These are phyloP conservation scores for Phytophthora palmivora DNA, from an alignment of 352 stramenopile genomes.

Conservation along the genomic window DNA sequence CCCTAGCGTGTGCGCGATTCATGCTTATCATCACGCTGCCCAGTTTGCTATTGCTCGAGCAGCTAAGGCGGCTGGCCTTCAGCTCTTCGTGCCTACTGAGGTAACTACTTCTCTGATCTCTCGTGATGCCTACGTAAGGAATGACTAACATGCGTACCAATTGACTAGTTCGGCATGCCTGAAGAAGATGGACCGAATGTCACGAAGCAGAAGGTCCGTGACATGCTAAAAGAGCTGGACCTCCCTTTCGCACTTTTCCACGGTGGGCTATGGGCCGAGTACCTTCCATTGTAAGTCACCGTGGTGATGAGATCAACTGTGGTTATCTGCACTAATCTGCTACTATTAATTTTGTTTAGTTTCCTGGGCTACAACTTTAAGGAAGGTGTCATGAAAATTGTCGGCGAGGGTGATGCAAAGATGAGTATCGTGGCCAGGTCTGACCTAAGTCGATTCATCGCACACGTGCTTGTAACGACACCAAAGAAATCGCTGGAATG, in stretches of 20 bases:
- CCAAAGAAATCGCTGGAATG: conserved; percentile 23
- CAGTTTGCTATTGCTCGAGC: conserved; percentile 21
- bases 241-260: conserved; percentile 34
- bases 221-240: conserved; percentile 34
- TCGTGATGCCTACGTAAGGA: no score
- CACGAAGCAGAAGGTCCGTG: conserved; percentile 28
- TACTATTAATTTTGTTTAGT: not conserved
- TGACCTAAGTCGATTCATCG: conserved; percentile 33
- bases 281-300: not conserved
- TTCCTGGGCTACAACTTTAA: conserved; percentile 32
- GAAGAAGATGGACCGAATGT: conserved; percentile 24
- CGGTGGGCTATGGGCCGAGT: conserved; percentile 29
- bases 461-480: conserved; percentile 17
- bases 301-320: not conserved
- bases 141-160: not conserved
- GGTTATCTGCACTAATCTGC: not conserved
- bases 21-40: conserved; percentile 4
- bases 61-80: conserved; percentile 22
- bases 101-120: conserved; percentile 1
- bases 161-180: not conserved
- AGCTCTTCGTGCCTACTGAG: conserved; percentile 35
- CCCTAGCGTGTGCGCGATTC: conserved; percentile 21
- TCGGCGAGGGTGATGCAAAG: conserved; percentile 25
- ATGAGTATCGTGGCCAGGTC: conserved; percentile 29
- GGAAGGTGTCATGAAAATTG: conserved; percentile 14